Evolutionary conservation across 192 early-diverging fungal species (phyloP).

Genomic region (Coemansia sp.): DNA sequence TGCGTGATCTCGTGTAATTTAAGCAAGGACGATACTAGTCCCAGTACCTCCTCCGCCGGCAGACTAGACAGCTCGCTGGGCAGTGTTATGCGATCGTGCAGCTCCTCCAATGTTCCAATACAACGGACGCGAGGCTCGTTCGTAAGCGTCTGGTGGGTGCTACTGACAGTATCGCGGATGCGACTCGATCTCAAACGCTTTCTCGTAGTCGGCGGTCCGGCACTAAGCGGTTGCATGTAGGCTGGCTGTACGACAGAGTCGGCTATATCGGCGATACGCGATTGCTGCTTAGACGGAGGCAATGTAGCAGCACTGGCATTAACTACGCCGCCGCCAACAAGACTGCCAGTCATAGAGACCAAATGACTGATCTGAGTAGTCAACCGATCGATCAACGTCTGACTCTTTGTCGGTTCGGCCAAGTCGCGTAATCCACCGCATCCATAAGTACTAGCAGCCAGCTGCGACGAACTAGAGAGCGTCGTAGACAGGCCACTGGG

Average conservation of each 20-base stretch:
- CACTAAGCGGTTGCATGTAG: conserved; percentile 29
- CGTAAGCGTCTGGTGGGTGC: neutral
- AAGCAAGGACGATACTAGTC: conserved; percentile 28
- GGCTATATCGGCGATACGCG: conserved; percentile 2
- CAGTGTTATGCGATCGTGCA: conserved; percentile 27
- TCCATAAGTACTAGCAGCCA: neutral
- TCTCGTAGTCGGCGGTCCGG: neutral
- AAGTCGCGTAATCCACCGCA: conserved; percentile 8
- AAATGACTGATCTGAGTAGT: conserved; percentile 20
- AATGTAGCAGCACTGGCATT: neutral
- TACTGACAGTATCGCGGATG: conserved; percentile 1
- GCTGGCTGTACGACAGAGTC: conserved; percentile 19
- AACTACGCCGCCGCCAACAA: neutral
- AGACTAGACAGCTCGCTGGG: conserved; percentile 17
- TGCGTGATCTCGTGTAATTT: conserved; percentile 40
- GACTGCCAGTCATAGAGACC: conserved; percentile 6
- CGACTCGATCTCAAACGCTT: neutral
- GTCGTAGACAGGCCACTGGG: neutral
- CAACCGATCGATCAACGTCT: conserved; percentile 22
- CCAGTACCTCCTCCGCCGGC: conserved; percentile 24
- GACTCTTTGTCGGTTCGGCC: neutral
- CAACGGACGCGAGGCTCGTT: conserved; percentile 10
- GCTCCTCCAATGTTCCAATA: conserved; percentile 18
- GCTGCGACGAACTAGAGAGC: conserved; percentile 27
- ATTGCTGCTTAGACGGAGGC: conserved; percentile 1